A percentile compares a stretch with the other conserved stretches of the same genome.
Evolutionary conservation across 768 basidiomycete genomes (phyloP).

Genomic region (Candolleomyces eurysporus): DNA sequence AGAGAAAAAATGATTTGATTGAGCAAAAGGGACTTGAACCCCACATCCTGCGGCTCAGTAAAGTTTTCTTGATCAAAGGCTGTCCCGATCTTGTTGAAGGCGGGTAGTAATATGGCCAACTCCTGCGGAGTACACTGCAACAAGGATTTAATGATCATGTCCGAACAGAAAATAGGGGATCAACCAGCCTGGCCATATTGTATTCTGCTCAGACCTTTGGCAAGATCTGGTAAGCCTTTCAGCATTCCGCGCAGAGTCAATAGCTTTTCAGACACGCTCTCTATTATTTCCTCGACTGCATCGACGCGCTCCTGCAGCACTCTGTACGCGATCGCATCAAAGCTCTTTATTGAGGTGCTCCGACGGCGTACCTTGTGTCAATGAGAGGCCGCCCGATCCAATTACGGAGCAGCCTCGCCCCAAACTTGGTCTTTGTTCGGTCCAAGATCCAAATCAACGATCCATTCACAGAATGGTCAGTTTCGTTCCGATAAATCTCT

Average conservation of each 20-base stretch:
- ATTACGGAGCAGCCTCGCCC: constrained; percentile 72
- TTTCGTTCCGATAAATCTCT: constrained; percentile 92
- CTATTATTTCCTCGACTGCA: constrained; percentile 80
- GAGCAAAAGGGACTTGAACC: constrained; percentile 65
- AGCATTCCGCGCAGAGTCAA: constrained; percentile 68
- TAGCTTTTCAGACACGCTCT: constrained; percentile 59
- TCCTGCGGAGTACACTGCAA: constrained; percentile 80
- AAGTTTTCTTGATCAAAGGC: constrained; percentile 50
- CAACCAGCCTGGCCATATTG: constrained; percentile 84
- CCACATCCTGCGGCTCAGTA: constrained; percentile 40
- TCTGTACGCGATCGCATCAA: constrained; percentile 34
- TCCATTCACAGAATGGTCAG: constrained; percentile 69
- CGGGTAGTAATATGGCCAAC: constrained; percentile 68
- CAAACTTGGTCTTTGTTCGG: constrained; percentile 85
- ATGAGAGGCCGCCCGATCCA: constrained; percentile 90
- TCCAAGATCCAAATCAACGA: constrained; percentile 86
- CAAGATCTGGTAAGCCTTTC: constrained; percentile 80
- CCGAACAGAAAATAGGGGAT: neutral
- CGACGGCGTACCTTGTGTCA: constrained; percentile 52
- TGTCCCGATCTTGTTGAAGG: constrained; percentile 67
- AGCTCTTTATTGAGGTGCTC: neutral
- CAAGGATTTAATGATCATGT: neutral
- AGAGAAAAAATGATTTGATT: constrained; percentile 69
- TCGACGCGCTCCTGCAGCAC: constrained; percentile 73
- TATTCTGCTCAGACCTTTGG: constrained; percentile 81